Base-by-base conservation (phyloP, 2,329 filamentous ascomycete genomes). In the Ceratocystis colombiana region DNA sequence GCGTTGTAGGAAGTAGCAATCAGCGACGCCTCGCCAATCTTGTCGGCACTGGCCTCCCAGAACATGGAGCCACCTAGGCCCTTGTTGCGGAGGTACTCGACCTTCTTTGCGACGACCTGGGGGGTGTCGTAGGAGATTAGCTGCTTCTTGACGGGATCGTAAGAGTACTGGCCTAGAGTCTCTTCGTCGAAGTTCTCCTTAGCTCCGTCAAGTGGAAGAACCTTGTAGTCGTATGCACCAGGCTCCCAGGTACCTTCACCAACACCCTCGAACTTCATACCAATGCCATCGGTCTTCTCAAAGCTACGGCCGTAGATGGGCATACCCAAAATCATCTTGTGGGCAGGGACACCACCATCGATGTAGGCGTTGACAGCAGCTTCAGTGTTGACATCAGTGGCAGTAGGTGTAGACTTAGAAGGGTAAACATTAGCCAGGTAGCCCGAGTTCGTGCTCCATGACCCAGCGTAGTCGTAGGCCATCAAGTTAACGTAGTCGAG, bases 141-240 rank as follows among this genome's bases (percentile, higher is more conserved):
- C 70, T 84, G 84, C 67, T 80, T 77, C 5, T 79, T 77, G 0
- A 71, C 72, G 1, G 77, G 69, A 73, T 93, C 84, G 73, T 90
- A 93, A 73, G 82, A 86, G 78, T 86, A 95, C 10, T 83, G 85
- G 0, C 87, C 88, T 10, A 83, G 79, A 2, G 82, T 78, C 20
- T 77, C 77, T 1, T 73, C 67, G 72, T 92, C 87, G 65, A 82
- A 80, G 55, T 77, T 69, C 71, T 87, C 83, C 1, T 76, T 75
- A 0, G 86, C 83, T 0, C 84, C 85, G 0, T 80, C 72, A 33
- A 79, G 79, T 0, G 89, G 90, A 1, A 95, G 80, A 0, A 75
- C 86, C 76, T 92, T 94, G 79, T 88, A 94, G 73, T 95, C 89
- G 84, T 87, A 93, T 2, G 90, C 78, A 0, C 88, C 88, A 20